These are phyloP conservation scores for Elongisporangium senticosum DNA, from an alignment of 352 stramenopile species.

Conservation along the genomic window DNA sequence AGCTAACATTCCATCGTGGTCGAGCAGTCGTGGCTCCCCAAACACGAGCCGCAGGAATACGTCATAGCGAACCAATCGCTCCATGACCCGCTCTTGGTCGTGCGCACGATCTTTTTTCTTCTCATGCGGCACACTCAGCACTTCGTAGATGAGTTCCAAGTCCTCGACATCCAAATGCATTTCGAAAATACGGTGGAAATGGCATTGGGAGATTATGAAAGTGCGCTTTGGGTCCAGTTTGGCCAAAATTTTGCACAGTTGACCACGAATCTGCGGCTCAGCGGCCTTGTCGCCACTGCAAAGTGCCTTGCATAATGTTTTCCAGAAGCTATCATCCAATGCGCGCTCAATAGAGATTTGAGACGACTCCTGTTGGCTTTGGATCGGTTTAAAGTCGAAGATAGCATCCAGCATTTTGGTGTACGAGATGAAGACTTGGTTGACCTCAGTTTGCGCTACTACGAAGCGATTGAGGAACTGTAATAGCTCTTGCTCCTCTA, in stretches of 20 bases:
- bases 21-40: conserved; percentile 24
- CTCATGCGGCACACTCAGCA: conserved; percentile 6
- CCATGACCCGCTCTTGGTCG: background rate
- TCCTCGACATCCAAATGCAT: conserved; percentile 31
- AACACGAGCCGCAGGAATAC: conserved; percentile 51
- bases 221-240: conserved; percentile 35
- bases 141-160: conserved; percentile 19
- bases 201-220: conserved; percentile 26
- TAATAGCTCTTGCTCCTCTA: conserved; percentile 32
- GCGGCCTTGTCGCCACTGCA: conserved; percentile 17
- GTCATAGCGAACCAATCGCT: conserved; percentile 30
- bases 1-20: conserved; percentile 6
- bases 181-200: conserved; percentile 50
- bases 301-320: conserved; percentile 21
- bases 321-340: conserved; percentile 34
- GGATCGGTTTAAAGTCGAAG: conserved; percentile 9
- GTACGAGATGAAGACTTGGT: conserved; percentile 25
- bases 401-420: conserved; percentile 28
- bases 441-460: background rate
- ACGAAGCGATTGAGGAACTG: conserved; percentile 15
- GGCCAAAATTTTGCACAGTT: conserved; percentile 43
- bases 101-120: background rate
- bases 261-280: conserved; percentile 27
- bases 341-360: conserved; percentile 8
- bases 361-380: background rate